These are phyloP conservation scores for Royoungia palumana DNA, from an alignment of 768 basidiomycete species.

Conservation along the genomic window DNA sequence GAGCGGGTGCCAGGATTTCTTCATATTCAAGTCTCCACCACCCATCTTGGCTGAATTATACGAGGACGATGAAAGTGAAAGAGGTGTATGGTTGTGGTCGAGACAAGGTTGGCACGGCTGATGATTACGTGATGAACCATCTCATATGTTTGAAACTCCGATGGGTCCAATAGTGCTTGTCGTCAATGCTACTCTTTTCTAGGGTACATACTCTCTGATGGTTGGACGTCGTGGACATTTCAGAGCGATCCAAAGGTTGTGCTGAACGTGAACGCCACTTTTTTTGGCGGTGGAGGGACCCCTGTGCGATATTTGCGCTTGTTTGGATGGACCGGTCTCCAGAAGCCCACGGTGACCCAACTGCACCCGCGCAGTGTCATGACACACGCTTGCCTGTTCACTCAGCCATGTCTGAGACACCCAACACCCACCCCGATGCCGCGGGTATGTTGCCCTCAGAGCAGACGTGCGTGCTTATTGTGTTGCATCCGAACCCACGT, in stretches of 20 bases:
- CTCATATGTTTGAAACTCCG: slow-evolving; percentile 3
- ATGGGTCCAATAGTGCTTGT: too few relatives aligned
- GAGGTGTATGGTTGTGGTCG: slow-evolving; percentile 8
- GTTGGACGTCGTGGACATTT: too few relatives aligned
- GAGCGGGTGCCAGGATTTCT: slow-evolving; percentile 99
- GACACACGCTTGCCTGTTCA: slow-evolving; percentile 2
- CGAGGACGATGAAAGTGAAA: slow-evolving; percentile 2
- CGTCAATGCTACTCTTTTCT: too few relatives aligned
- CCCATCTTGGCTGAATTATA: slow-evolving; percentile 72
- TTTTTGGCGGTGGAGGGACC: too few relatives aligned
- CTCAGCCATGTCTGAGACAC: slow-evolving; percentile 36
- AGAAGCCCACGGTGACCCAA: neutral
- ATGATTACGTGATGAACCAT: slow-evolving; percentile 1
- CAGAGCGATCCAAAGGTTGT: too few relatives aligned
- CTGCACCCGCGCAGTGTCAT: slow-evolving; percentile 2
- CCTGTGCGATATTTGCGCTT: slow-evolving; percentile 26
- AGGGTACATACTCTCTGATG: too few relatives aligned
- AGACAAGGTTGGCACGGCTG: slow-evolving; percentile 1
- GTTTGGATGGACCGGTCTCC: slow-evolving; percentile 21
- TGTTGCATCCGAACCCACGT: slow-evolving; percentile 4
- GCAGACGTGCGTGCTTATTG: slow-evolving; percentile 29
- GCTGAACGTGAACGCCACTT: too few relatives aligned
- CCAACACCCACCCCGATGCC: slow-evolving; percentile 29
- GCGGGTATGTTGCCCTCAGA: slow-evolving; percentile 31
- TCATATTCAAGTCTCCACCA: slow-evolving; percentile 98